Evolutionary conservation across 2,329 filamentous ascomycete species (phyloP).

Genomic region (Nemania sp.): DNA sequence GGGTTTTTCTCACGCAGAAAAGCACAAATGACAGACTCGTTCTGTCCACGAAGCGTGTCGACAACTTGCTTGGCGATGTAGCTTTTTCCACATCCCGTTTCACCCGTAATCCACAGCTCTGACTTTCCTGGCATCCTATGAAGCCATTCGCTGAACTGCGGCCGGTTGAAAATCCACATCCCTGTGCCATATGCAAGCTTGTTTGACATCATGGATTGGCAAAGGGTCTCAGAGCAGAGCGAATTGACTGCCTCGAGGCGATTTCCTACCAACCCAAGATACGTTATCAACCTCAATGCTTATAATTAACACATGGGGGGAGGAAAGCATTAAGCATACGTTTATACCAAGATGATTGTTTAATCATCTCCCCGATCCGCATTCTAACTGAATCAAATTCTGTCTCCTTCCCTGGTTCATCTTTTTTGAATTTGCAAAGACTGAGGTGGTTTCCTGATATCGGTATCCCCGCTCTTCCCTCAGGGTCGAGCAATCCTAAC

Average conservation of each 20-base stretch:
- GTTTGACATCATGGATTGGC: constrained; percentile 4
- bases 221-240: constrained; percentile 5
- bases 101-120: not conserved
- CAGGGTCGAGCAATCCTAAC: not conserved
- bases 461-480: not conserved
- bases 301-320: no score
- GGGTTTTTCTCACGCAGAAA: constrained; percentile 1
- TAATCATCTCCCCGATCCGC: not conserved
- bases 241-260: not conserved
- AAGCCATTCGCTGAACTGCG: not conserved
- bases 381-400: not conserved
- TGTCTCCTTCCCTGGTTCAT: not conserved
- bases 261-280: not conserved
- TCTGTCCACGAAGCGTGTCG: not conserved
- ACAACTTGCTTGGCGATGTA: constrained; percentile 8
- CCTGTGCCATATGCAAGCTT: not conserved
- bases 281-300: not conserved
- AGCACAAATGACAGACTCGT: not conserved
- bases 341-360: not conserved
- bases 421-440: constrained; percentile 6
- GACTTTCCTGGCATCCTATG: not conserved
- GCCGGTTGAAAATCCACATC: constrained; percentile 2
- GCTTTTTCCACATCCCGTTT: constrained; percentile 10
- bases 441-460: constrained; percentile 1
- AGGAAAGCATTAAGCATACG: not conserved